Base-by-base conservation (phyloP, 1,139 yeast genomes). In the Maudiozyma humilis region DNA sequence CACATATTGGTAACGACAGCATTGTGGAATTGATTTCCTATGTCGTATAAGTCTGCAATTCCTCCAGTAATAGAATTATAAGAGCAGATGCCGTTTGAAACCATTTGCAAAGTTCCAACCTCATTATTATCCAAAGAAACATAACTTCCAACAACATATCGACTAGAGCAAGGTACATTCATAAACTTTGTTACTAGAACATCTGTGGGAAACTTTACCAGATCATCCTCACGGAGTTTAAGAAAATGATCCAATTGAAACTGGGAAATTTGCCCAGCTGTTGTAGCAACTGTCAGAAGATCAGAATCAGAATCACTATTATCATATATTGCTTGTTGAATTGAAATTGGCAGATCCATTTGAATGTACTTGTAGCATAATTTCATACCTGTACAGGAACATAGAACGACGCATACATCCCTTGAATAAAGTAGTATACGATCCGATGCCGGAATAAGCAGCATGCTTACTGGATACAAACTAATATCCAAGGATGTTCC, bases 1-100 rank as follows among this genome's bases (percentile, higher is more conserved):
- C 41, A 43, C 3, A 59, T 48, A 44, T 55, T 59, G 12, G 60
- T 42, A 3, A 57, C 44, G n/a, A 41, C 41, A 6, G 54, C 50
- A 32, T 56, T 50, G 7, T 55, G 54, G 44, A 47, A 52, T 10
- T 31, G 23, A 14, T 42, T 17, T 3, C 53, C 40, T 14, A 51
- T 38, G 12, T 47, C 46, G 35, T 44, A 45, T 1, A 30, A 43
- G 4, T 18, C 37, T 4, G 44, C 40, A 14, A 49, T 39, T 14
- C 40, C 20, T 15, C 40, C 42, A 10, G 32, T 27, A 12, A 46
- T 37, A 16, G 50, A 20, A 46, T 55, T 56, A 44, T 37, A 45
- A 12, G 43, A 25, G 27, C 44, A 43, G 7, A 45, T 14, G 2
- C 48, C 48, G 15, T 23, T 30, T 7, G 32, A 4, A n/a, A n/a